A percentile compares a stretch with the other conserved stretches of the same genome.
phyloP scores from a whole-genome alignment of 2,329 filamentous ascomycete genomes.

The Parastagonospora nodorum region DNA sequence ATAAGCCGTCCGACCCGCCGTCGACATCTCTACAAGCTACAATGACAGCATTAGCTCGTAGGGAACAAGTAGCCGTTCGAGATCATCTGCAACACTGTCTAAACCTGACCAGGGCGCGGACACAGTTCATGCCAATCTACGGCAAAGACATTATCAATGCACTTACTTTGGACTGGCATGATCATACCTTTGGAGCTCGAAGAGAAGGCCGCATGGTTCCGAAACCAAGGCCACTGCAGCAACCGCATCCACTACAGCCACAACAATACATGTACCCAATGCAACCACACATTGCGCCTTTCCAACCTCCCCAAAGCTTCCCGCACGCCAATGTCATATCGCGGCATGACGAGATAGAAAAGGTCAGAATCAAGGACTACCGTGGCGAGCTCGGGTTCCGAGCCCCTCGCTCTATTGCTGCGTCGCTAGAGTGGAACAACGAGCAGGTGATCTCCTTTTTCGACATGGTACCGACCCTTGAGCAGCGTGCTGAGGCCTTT shows the following conservation, averaged over 20 bases:
- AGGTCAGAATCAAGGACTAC: slow-evolving; percentile 45
- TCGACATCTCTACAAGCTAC: slow-evolving; percentile 71
- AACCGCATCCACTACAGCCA: neutral
- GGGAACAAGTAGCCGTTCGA: slow-evolving; percentile 67
- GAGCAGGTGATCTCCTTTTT: slow-evolving; percentile 68
- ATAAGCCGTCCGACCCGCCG: slow-evolving; percentile 53
- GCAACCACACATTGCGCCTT: slow-evolving; percentile 7
- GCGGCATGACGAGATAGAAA: slow-evolving; percentile 10
- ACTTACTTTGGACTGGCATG: slow-evolving; percentile 63
- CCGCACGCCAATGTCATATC: slow-evolving; percentile 29
- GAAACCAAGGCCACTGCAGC: slow-evolving; percentile 10
- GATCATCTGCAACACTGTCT: slow-evolving; percentile 81
- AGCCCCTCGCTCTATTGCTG: slow-evolving; percentile 27
- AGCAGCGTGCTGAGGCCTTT: slow-evolving; percentile 72
- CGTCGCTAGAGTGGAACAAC: slow-evolving; percentile 69
- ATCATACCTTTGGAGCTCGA: slow-evolving; percentile 39
- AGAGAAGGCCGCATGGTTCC: slow-evolving; percentile 47
- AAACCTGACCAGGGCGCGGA: slow-evolving; percentile 79
- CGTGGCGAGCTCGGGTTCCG: slow-evolving; percentile 39
- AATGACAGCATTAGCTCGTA: slow-evolving; percentile 69
- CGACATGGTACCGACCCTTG: slow-evolving; percentile 73
- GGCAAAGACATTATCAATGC: slow-evolving; percentile 78
- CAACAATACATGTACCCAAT: slow-evolving; percentile 9
- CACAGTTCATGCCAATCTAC: slow-evolving; percentile 80
- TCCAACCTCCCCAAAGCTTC: slow-evolving; percentile 8